Evolutionary conservation across 2,329 filamentous ascomycete species (phyloP).

Genomic region (Neoarthrinium moseri): DNA sequence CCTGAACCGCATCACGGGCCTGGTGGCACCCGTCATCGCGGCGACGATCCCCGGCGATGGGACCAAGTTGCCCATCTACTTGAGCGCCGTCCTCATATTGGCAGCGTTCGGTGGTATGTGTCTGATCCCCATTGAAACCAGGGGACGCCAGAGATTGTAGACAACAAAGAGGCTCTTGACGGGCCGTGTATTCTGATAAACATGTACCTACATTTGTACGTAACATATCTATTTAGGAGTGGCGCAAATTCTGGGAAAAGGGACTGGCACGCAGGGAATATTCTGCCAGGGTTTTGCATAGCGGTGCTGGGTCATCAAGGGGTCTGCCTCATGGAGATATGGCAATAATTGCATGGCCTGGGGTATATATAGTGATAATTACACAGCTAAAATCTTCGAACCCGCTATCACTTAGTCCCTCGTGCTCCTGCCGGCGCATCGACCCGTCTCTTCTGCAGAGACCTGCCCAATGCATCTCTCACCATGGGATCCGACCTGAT

Average conservation of each 20-base stretch:
- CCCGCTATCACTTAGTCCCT: conserved; percentile 44
- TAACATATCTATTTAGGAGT: too few relatives aligned
- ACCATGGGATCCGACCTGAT: conserved; percentile 80
- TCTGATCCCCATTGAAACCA: conserved; percentile 62
- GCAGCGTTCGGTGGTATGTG: conserved; percentile 59
- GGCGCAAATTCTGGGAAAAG: too few relatives aligned
- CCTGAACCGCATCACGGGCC: conserved; percentile 65
- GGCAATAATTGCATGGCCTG: too few relatives aligned
- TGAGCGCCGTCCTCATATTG: conserved; percentile 56
- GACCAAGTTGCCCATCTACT: conserved; percentile 55
- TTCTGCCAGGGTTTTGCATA: too few relatives aligned
- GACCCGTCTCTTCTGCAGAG: conserved; percentile 60
- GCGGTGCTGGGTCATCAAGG: too few relatives aligned
- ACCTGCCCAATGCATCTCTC: conserved; percentile 70
- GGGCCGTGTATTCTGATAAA: too few relatives aligned
- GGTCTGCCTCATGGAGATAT: too few relatives aligned
- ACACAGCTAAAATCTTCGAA: too few relatives aligned
- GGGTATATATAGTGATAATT: not conserved
- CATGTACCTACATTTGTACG: too few relatives aligned
- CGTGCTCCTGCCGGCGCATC: conserved; percentile 63
- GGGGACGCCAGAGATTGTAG: conserved; percentile 56
- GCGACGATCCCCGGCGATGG: conserved; percentile 58
- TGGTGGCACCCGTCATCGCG: conserved; percentile 68
- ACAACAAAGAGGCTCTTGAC: too few relatives aligned
- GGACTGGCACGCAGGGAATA: too few relatives aligned